Evolutionary conservation across 2,329 filamentous ascomycete genomes (phyloP), one percentile per base, ranked within the genome.

Genomic region (Clarireedia sp.): DNA sequence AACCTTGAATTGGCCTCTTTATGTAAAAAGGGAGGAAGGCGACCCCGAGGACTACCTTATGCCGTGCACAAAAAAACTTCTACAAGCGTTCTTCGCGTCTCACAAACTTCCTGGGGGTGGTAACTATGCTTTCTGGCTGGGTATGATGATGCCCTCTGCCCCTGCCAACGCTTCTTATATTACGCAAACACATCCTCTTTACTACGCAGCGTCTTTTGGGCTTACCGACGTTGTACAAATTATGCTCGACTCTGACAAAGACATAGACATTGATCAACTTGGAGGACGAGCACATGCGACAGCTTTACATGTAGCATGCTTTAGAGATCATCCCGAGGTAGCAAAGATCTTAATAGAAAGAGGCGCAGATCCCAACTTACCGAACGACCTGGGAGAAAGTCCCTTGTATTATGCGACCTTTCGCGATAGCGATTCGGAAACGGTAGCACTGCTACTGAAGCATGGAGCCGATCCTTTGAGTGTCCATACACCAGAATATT

Each of bases 131-230:
- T 61, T 59, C 19, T 63, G 59, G 61, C 57, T 63, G 5, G 54
- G 58, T 3, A 54, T 57, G 37, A 54, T 63, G 12, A 60, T 61
- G 12, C 60, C 60, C 6, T 41, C 46, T 16, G 40, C 57, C 14
- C 44, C 47, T 29, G 23, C 43, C 17, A 38, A 57, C 5, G 38
- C 44, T 26, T 36, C 45, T 16, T 54, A 16, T 19, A 48, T 59
- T 4, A 8, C 37, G 23, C 54, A 47, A 16, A 63, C 60, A 14
- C 58, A 58, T 6, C 63, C 63, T 4, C 52, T 64, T 2, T 63
- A 64, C 21, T 63, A 62, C 46, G 60, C 62, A 3, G 57, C 63
- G 6, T 63, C 63, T 1, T 64, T 58, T 36, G 63, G 63, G 2
- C 57, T 64, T 17, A 40, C 51, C 8, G 55, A 59, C 10, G 53